A percentile compares a stretch with the other conserved stretches of the same genome.
phyloP scores from a whole-genome alignment of 78 protist species.

The Dictyostelium firmibasis region DNA sequence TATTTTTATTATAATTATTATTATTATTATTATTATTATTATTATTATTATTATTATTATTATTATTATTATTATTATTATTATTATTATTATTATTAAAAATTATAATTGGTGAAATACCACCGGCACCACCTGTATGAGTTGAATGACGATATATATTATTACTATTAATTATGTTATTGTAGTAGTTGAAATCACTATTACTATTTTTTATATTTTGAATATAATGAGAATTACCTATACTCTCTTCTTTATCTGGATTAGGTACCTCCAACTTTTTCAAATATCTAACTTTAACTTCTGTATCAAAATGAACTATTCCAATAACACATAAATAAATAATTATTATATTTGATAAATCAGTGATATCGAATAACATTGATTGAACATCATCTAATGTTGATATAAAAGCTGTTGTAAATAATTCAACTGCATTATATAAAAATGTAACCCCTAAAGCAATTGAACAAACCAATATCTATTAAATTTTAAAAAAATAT shows the following conservation, averaged over 20 bases:
- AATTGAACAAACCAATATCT: not conserved
- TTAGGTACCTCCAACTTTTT: not conserved
- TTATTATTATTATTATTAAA: not conserved
- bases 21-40: no score
- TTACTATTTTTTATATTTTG: not conserved
- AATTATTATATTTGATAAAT: not conserved
- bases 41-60: no score
- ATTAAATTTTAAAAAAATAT: no score
- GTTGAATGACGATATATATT: not conserved
- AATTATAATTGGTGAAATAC: not conserved
- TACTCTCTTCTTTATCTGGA: not conserved
- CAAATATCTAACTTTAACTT: not conserved
- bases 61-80: no score
- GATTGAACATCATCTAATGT: not conserved
- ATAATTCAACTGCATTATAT: constrained; percentile 5
- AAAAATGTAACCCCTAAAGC: not conserved
- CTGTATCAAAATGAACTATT: not conserved
- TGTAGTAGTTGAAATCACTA: not conserved
- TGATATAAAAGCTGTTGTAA: constrained; percentile 4
- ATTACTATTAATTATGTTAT: not conserved
- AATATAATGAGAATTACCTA: not conserved
- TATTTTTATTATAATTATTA: no score
- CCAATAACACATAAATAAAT: constrained; percentile 3
- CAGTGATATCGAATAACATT: not conserved
- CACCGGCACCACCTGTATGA: not conserved